These are phyloP conservation scores for Tricholoma flavovirens DNA, from an alignment of 768 basidiomycete genomes.

Conservation along the genomic window DNA sequence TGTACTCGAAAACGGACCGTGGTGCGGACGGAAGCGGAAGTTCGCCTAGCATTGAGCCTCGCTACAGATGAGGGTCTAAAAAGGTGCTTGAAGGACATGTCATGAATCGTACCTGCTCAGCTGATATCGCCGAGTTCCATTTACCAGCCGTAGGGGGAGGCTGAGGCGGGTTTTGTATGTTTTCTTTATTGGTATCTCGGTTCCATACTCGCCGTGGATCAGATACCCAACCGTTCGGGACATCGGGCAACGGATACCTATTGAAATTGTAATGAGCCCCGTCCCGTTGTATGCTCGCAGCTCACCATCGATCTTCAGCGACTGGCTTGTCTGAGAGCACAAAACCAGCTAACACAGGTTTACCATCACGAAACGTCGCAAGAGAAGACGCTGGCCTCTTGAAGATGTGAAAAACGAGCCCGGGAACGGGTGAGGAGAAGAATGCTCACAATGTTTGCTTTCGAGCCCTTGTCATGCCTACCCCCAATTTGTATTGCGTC, in stretches of 20 bases:
- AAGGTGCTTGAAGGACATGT: background rate
- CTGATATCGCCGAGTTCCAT: slow-evolving; percentile 56
- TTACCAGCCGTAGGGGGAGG: slow-evolving; percentile 32
- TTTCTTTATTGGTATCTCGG: slow-evolving; percentile 44
- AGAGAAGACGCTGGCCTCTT: slow-evolving; percentile 28
- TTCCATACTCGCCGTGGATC: slow-evolving; percentile 76
- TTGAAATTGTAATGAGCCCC: background rate
- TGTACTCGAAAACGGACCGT: slow-evolving; percentile 88
- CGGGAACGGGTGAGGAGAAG: slow-evolving; percentile 2
- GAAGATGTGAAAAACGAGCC: slow-evolving; percentile 18
- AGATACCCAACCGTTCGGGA: slow-evolving; percentile 83
- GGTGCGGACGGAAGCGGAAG: slow-evolving; percentile 60
- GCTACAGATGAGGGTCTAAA: slow-evolving; percentile 35
- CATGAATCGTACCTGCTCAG: slow-evolving; percentile 55
- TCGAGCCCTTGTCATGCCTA: slow-evolving; percentile 16
- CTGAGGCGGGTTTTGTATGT: slow-evolving; percentile 22
- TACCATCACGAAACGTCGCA: slow-evolving; percentile 67
- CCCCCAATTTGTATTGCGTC: slow-evolving; percentile 42
- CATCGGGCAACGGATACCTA: slow-evolving; percentile 81
- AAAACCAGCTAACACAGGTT: slow-evolving; percentile 72
- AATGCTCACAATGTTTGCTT: slow-evolving; percentile 23
- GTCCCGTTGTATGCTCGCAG: slow-evolving; percentile 3
- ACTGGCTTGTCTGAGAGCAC: slow-evolving; percentile 60
- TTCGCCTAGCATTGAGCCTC: slow-evolving; percentile 82
- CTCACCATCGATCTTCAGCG: slow-evolving; percentile 64